A percentile compares a stretch with the other conserved stretches of the same genome.
phyloP scores from a whole-genome alignment of 345 rosid species.

The Mallotus nudiflorus region DNA sequence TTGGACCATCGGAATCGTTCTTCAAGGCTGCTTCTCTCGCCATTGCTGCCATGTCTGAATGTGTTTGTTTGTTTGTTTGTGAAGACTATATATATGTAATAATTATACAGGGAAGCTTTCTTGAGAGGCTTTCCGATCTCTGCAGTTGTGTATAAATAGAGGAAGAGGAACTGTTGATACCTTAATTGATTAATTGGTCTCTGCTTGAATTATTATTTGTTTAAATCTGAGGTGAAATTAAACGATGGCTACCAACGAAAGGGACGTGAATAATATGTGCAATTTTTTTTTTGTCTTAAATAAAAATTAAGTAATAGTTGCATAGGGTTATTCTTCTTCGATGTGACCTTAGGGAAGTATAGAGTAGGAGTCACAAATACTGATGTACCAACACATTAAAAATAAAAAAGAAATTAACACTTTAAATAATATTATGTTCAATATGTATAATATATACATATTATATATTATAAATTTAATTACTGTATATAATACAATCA shows the following conservation, averaged over 20 bases:
- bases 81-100: no score
- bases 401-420: no score
- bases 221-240: constrained; percentile 3
- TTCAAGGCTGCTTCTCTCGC: constrained; percentile 5
- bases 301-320: not conserved
- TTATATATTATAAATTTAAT: no score
- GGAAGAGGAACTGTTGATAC: not conserved
- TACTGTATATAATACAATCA: no score
- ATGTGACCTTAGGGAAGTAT: not conserved
- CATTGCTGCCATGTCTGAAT: not conserved
- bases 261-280: not conserved
- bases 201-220: not conserved
- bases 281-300: not conserved
- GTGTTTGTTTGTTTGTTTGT: not conserved
- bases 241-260: not conserved
- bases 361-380: not conserved
- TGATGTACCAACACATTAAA: not conserved
- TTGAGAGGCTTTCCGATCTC: not conserved
- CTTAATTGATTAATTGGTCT: not conserved
- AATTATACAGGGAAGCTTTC: not conserved
- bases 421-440: no score
- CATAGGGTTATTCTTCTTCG: not conserved
- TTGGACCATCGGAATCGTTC: not conserved
- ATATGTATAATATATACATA: no score
- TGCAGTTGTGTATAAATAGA: not conserved